These are phyloP conservation scores for Populus davidiana DNA, from an alignment of 345 rosid genomes.

Conservation along the genomic window DNA sequence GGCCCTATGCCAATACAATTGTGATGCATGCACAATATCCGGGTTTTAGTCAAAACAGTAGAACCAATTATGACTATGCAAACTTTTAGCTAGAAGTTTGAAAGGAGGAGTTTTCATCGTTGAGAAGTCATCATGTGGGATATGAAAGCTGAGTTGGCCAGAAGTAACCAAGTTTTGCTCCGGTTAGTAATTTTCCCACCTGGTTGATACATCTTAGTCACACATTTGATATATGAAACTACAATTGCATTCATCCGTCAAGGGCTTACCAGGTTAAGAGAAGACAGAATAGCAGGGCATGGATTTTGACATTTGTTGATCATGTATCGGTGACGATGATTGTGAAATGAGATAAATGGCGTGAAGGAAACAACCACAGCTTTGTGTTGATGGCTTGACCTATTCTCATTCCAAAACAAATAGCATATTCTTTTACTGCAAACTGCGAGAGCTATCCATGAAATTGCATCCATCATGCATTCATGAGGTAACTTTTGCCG, in stretches of 20 bases:
- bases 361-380: background rate
- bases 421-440: background rate
- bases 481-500: too few species aligned
- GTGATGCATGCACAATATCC: conserved; percentile 22
- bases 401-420: background rate
- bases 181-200: background rate
- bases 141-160: background rate
- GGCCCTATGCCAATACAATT: conserved; percentile 11
- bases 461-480: background rate
- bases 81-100: conserved; percentile 23
- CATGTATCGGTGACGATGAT: background rate
- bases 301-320: background rate
- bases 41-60: conserved; percentile 23
- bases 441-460: too few species aligned
- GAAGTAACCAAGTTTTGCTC: background rate
- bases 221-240: background rate
- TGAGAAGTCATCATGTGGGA: background rate
- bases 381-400: background rate
- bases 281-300: background rate
- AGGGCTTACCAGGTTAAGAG: too few species aligned
- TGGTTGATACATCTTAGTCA: background rate
- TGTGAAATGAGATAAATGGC: background rate
- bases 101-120: conserved; percentile 12
- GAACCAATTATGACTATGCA: conserved; percentile 13
- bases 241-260: background rate